phyloP scores from a whole-genome alignment of 208 protist genomes.

The Leishmania tarentolae region DNA sequence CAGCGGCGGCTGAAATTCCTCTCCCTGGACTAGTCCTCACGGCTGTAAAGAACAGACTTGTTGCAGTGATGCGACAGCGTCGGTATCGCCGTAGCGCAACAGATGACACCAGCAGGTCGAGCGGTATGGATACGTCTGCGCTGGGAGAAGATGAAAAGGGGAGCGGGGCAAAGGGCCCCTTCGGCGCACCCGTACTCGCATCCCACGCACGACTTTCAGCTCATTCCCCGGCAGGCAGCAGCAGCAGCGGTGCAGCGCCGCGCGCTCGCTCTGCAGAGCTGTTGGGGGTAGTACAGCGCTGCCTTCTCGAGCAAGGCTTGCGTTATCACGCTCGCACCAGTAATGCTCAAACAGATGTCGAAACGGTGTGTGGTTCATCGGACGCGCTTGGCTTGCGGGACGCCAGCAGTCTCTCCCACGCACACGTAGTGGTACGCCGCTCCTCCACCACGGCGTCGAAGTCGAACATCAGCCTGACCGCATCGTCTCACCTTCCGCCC shows the following conservation, averaged over 20 bases:
- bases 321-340: conserved; percentile 3
- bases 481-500: neutral
- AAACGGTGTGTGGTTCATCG: neutral
- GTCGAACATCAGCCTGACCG: neutral
- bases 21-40: conserved; percentile 20
- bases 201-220: neutral
- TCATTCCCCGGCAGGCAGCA: neutral
- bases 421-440: neutral
- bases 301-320: conserved; percentile 2
- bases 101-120: neutral
- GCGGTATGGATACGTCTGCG: neutral
- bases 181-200: neutral
- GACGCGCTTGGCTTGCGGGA: neutral
- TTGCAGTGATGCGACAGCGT: conserved; percentile 28
- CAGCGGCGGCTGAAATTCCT: conserved; percentile 18
- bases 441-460: conserved; percentile 8
- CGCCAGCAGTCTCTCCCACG: neutral
- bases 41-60: conserved; percentile 12
- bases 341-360: neutral
- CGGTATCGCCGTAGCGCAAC: neutral
- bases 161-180: neutral
- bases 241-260: neutral
- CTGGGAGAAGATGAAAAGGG: neutral
- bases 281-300: conserved; percentile 14
- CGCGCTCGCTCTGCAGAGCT: conserved; percentile 29